Conservation (phyloP, 2,329 filamentous ascomycete genomes). For the Sphaerulina vaccinii region DNA sequence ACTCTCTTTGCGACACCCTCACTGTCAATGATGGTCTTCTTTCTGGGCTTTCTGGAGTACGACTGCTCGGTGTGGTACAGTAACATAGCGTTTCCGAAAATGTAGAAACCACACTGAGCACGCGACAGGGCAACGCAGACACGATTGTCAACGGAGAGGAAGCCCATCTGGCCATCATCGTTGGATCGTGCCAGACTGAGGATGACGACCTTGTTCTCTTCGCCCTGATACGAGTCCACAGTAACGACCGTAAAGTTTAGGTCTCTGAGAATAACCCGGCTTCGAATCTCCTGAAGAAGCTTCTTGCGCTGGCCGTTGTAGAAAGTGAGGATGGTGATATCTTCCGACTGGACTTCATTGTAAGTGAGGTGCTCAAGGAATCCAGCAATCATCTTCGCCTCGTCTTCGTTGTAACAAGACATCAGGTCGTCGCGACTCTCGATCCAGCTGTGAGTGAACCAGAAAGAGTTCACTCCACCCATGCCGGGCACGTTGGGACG, state of each 20-base stretch:
- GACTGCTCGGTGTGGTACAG: slow-evolving; percentile 32
- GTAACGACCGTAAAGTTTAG: slow-evolving; percentile 63
- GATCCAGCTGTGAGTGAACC: slow-evolving; percentile 63
- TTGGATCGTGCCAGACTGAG: slow-evolving; percentile 78
- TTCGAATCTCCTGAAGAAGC: slow-evolving; percentile 53
- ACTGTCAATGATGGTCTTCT: slow-evolving; percentile 12
- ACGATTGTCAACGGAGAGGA: slow-evolving; percentile 65
- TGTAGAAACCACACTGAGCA: slow-evolving; percentile 74
- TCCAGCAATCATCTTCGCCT: slow-evolving; percentile 72
- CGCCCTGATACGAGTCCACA: slow-evolving; percentile 86
- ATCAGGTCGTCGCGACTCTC: slow-evolving; percentile 64
- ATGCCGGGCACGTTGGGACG: slow-evolving; percentile 61
- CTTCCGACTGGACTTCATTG: slow-evolving; percentile 59
- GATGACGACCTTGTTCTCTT: slow-evolving; percentile 82
- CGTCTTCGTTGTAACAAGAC: slow-evolving; percentile 67
- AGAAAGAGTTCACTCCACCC: slow-evolving; percentile 59
- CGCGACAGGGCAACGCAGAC: slow-evolving; percentile 65
- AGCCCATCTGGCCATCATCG: slow-evolving; percentile 61
- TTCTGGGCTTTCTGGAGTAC: slow-evolving; percentile 25
- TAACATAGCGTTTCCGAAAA: slow-evolving; percentile 73
- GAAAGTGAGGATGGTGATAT: slow-evolving; percentile 81
- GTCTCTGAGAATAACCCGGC: slow-evolving; percentile 14
- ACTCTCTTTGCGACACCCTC: background rate
- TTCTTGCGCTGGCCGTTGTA: slow-evolving; percentile 79
- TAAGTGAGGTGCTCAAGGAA: slow-evolving; percentile 71